These are phyloP conservation scores for Malus hybrid DNA, from an alignment of 331 rosid species.

Conservation along the genomic window DNA sequence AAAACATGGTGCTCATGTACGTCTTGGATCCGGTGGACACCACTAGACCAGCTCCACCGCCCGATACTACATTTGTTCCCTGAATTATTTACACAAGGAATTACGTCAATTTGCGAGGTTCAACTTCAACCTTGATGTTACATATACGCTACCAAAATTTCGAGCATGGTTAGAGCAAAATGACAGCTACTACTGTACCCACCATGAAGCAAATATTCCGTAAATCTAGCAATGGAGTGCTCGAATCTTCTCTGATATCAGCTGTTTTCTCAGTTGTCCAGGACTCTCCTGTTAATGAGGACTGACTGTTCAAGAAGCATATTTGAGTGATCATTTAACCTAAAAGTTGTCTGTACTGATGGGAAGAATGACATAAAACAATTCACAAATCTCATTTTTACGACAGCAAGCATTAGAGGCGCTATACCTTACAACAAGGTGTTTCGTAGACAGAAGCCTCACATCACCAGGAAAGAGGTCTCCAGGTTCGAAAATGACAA, in stretches of 20 bases:
- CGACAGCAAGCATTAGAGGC: neutral
- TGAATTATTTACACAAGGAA: slow-evolving; percentile 21
- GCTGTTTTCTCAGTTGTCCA: slow-evolving; percentile 56
- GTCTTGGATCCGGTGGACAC: slow-evolving; percentile 81
- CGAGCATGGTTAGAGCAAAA: neutral
- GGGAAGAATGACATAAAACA: slow-evolving; percentile 6
- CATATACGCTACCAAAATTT: neutral
- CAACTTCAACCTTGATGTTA: neutral
- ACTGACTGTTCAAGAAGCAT: slow-evolving; percentile 62
- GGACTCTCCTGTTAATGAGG: slow-evolving; percentile 87
- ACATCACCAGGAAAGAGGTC: slow-evolving; percentile 87
- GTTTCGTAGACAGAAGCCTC: slow-evolving; percentile 64
- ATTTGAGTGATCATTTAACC: slow-evolving; percentile 13
- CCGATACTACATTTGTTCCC: slow-evolving; percentile 88
- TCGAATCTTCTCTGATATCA: slow-evolving; percentile 48
- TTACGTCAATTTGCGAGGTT: neutral
- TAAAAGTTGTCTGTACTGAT: slow-evolving; percentile 1
- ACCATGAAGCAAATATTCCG: slow-evolving; percentile 83
- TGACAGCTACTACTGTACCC: slow-evolving; percentile 6
- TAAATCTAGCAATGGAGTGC: slow-evolving; percentile 64
- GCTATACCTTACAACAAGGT: slow-evolving; percentile 75
- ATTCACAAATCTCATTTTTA: slow-evolving; percentile 3
- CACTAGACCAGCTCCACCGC: slow-evolving; percentile 66
- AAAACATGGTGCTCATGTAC: slow-evolving; percentile 82
- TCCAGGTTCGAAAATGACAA: slow-evolving; percentile 77